Evolutionary conservation across 257 asterid genomes (phyloP).

Genomic region (Przewalskia tangutica): DNA sequence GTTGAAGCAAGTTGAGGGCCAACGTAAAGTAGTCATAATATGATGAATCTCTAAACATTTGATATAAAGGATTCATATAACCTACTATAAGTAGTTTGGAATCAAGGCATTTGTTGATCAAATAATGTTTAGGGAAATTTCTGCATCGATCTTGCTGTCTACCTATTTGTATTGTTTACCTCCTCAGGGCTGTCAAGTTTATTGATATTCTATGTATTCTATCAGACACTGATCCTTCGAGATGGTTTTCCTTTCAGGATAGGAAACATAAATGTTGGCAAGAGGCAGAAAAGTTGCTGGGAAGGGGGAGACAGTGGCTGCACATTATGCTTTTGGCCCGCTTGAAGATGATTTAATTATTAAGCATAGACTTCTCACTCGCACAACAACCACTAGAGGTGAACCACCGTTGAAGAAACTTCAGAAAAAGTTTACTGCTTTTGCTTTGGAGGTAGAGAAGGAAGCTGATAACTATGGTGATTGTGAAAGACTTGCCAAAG

Average conservation of each 20-base stretch:
- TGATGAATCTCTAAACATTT: neutral
- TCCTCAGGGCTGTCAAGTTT: neutral
- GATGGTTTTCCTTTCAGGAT: conserved; percentile 17
- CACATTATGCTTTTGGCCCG: conserved; percentile 90
- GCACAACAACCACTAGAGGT: conserved; percentile 93
- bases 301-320: conserved; percentile 56
- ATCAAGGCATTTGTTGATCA: neutral
- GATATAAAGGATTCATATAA: neutral
- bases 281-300: conserved; percentile 63
- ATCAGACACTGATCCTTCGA: neutral
- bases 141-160: neutral
- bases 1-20: neutral
- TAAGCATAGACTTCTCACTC: conserved; percentile 87
- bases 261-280: conserved; percentile 42
- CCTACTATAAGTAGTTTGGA: no score
- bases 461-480: conserved; percentile 64
- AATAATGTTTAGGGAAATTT: neutral
- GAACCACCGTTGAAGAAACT: conserved; percentile 94
- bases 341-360: conserved; percentile 84
- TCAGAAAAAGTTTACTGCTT: conserved; percentile 79
- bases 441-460: conserved; percentile 65
- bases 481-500: conserved; percentile 82
- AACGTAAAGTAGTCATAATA: neutral
- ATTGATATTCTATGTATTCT: neutral
- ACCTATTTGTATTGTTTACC: neutral